These are phyloP conservation scores for Jamesozyma gamospora DNA, from an alignment of 805 yeast species.

Conservation along the genomic window DNA sequence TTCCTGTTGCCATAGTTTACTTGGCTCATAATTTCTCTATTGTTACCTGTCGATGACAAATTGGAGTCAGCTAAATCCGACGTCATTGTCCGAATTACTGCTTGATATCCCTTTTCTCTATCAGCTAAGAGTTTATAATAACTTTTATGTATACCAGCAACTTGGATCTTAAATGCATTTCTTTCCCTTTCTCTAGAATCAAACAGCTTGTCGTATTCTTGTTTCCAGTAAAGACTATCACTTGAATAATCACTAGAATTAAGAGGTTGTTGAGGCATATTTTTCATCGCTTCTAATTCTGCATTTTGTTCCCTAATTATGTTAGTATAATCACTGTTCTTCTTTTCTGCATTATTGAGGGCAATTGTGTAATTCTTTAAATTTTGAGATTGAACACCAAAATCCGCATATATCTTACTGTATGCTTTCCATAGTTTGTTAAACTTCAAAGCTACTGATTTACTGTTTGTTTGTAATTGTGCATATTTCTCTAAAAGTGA, in stretches of 20 bases:
- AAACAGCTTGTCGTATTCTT: slow-evolving; percentile 2
- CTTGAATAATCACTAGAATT: too few relatives aligned
- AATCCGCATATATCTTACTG: slow-evolving; percentile 1
- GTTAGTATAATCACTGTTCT: background rate
- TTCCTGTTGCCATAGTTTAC: too few relatives aligned
- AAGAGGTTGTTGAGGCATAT: too few relatives aligned
- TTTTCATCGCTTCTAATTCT: background rate
- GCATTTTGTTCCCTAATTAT: slow-evolving; percentile 1
- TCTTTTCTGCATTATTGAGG: background rate
- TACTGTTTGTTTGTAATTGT: background rate
- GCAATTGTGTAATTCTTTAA: background rate
- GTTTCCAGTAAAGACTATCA: slow-evolving; percentile 2
- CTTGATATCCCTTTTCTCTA: slow-evolving; percentile 1
- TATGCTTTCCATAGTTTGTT: slow-evolving; percentile 2
- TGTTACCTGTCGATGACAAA: too few relatives aligned
- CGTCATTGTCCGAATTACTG: background rate
- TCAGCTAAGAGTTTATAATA: slow-evolving; percentile 4
- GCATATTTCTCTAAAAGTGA: background rate
- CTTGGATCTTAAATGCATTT: background rate
- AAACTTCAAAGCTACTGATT: slow-evolving; percentile 1
- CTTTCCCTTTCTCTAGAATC: background rate
- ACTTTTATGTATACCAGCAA: slow-evolving; percentile 4
- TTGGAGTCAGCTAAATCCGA: background rate
- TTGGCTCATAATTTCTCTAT: too few relatives aligned
- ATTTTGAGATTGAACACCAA: background rate